Base-by-base conservation (phyloP, 345 rosid species). In the Eucalyptus microcorys region DNA sequence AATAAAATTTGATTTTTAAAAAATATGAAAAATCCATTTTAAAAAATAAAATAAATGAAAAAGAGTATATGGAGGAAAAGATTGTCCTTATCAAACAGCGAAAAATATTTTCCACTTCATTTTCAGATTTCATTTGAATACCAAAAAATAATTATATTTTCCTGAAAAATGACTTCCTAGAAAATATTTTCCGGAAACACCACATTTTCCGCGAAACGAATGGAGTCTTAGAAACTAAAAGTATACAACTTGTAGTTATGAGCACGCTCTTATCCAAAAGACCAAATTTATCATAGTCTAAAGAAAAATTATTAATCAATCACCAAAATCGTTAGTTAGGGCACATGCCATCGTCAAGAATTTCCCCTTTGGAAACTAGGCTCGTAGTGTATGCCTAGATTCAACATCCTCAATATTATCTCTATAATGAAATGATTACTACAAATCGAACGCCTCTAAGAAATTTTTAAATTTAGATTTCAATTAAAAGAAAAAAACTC, bases 111-210 rank as follows among this genome's bases (percentile, higher is more conserved):
- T 49, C 1, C 1, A 49, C 7, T 49, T 49, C 17, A 14, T 49
- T 49, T 49, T 49, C 0, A 49, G 1, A 49, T 49, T 49, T 49
- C 3, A 49, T 49, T 0, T 0, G 0, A 49, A 14, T 49, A 5
- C 2, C 0, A 1, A 0, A 49, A 49, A 49, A 49, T 49, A 49
- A 49, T 49, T 49, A 14, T 17, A 49, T 49, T 49, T 49, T 49
- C 50, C 1, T 43, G 45, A 5, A 43, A 43, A 43, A 43, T 43
- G 45, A 43, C 11, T 45, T 45, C 0, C 3, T 14, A 1, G 1
- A 49, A 49, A 49, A 49, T 49, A 49, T 14, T 49, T 49, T 49
- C 1, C 1, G 4, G 0, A 49, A 49, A 49, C 2, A 1, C 7
- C 0, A 49, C 14, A 49, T 14, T 49, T 49, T 49, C 17, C 7